Evolutionary conservation across 106 monocot species (phyloP).

Genomic region (Narthecium ossifragum): DNA sequence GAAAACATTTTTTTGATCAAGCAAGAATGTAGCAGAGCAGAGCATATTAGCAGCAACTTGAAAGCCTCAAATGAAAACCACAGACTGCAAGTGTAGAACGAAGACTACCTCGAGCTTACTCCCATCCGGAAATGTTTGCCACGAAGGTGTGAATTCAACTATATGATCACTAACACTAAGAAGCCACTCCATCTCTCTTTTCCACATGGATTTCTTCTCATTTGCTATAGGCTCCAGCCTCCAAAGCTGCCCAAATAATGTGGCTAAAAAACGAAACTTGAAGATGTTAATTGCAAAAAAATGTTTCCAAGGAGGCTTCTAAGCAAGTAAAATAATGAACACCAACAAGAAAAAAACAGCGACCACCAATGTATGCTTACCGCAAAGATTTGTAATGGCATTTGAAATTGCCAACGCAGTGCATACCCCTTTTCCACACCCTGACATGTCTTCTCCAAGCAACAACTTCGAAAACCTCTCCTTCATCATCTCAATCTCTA

Average conservation of each 20-base stretch:
- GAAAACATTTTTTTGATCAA: background rate
- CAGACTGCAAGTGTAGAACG: background rate
- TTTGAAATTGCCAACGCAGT: constrained; percentile 86
- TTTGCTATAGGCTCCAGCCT: constrained; percentile 66
- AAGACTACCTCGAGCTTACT: constrained; percentile 30
- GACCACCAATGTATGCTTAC: constrained; percentile 19
- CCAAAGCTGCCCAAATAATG: constrained; percentile 84
- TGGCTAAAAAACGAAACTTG: constrained; percentile 27
- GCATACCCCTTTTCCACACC: constrained; percentile 85
- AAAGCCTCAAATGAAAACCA: background rate
- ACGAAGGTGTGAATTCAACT: constrained; percentile 64
- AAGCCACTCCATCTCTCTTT: constrained; percentile 80
- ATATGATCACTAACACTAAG: constrained; percentile 88
- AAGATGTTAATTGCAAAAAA: background rate
- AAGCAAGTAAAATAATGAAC: background rate
- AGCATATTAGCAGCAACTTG: background rate
- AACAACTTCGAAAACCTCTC: constrained; percentile 90
- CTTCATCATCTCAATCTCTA: constrained; percentile 95
- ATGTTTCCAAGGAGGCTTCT: background rate
- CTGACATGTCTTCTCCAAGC: constrained; percentile 98
- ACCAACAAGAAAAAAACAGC: background rate
- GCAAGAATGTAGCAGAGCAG: background rate
- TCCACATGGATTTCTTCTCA: constrained; percentile 84
- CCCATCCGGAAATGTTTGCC: constrained; percentile 90
- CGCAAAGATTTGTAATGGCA: constrained; percentile 95